Evolutionary conservation across 1,284 basidiomycete species (phyloP), one percentile per base, ranked within the genome.

Genomic region (Fomitiporia mediterranea): DNA sequence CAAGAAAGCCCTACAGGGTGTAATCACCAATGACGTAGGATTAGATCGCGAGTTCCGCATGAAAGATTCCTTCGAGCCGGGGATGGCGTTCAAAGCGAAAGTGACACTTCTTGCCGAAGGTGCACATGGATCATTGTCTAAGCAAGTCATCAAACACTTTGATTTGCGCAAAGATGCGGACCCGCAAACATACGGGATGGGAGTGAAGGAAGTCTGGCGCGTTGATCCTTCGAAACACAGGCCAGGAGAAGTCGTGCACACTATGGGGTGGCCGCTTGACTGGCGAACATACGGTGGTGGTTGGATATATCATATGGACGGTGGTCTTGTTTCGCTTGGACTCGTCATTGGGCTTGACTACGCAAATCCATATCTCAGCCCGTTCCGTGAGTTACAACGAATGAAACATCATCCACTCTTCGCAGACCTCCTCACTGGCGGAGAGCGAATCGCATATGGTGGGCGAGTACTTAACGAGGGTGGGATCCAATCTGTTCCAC

Each of bases 391-490:
- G 70, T 83, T 99, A 38, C 66, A 95, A 89, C 84, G 91, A 53
- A 91, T 98, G 86, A 99, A 99, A 74, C 96, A 98, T 69, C 96
- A 99, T 68, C 94, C 96, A 0, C 89, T 93, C 70, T 93, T 95
- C 72, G 78, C 84, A 32, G 75, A 84, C 27, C 80, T 98, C 19
- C 82, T 99, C 15, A 82, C 87, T 53, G 88, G 85, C 17, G 82
- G 85, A 47, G 72, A 88, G 58, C 84, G 90, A 61, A 74, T 98
- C 30, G 91, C 94, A 0, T 99, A 99, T 67, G 96, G 91, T 42
- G 97, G 89, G 9, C 84, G 97, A 58, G 83, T 87, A 2, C 76
- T 99, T 57, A 98, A 94, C 68, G 96, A 99, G 72, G 96, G 96
- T 11, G 96, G 96, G 6, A 76, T 95, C 48, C 97, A 99, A 70